Conservation (phyloP, 2,329 filamentous ascomycete species). For the Penicillium sp. region DNA sequence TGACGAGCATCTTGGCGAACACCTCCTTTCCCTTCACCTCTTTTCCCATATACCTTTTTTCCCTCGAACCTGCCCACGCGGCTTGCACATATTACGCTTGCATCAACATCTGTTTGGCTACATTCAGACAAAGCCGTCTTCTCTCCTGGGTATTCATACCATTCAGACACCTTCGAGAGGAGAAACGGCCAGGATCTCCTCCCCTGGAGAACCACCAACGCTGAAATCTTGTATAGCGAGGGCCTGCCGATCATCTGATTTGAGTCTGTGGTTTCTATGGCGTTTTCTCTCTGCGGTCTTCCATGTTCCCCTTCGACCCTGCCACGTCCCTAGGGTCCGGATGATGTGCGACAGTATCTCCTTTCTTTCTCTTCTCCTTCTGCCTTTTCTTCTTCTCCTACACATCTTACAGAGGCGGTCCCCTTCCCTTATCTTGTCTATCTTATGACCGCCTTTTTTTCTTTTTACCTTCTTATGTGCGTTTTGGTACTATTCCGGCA, state of each 20-base stretch:
- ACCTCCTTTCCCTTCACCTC: constrained; percentile 16
- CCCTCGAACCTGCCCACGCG: constrained; percentile 18
- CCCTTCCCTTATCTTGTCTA: constrained; percentile 15
- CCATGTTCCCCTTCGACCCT: constrained; percentile 35
- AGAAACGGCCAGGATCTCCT: not conserved
- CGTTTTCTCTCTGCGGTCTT: constrained; percentile 33
- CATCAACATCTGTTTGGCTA: constrained; percentile 14
- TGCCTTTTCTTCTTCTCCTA: constrained; percentile 22
- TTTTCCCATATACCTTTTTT: constrained; percentile 28
- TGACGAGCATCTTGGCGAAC: constrained; percentile 36
- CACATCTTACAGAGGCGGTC: constrained; percentile 18
- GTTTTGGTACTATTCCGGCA: constrained; percentile 30
- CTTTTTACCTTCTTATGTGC: constrained; percentile 26
- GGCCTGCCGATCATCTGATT: constrained; percentile 26
- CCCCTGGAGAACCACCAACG: constrained; percentile 13
- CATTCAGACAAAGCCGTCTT: constrained; percentile 4
- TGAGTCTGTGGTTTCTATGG: constrained; percentile 22
- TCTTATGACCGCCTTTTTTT: constrained; percentile 14
- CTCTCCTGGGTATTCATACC: not conserved
- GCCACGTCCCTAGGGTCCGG: constrained; percentile 44
- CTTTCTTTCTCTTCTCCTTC: constrained; percentile 12
- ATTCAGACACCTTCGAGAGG: not conserved
- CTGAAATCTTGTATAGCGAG: constrained; percentile 34
- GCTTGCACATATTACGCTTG: constrained; percentile 36
- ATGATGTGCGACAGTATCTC: constrained; percentile 23